Percentiles rank a stretch among this genome's conserved stretches.
Conservation (phyloP, 148 eudicot genomes). For the Salicornia ramosissima region DNA sequence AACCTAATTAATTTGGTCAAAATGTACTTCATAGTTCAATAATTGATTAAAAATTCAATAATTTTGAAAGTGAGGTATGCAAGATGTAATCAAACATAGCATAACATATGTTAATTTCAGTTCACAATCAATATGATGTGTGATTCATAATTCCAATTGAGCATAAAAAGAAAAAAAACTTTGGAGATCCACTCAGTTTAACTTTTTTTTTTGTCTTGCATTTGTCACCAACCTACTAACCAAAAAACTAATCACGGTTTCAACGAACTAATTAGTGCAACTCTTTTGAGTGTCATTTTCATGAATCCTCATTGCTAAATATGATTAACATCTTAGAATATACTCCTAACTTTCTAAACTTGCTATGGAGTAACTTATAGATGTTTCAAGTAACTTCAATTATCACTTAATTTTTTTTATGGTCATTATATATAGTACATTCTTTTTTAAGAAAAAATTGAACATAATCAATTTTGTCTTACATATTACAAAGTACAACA, state of each 20-base stretch:
- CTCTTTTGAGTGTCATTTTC: neutral
- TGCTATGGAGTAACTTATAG: no score
- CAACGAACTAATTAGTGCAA: neutral
- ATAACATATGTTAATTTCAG: neutral
- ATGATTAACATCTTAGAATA: no score
- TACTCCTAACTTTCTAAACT: no score
- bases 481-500: no score
- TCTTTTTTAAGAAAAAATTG: no score
- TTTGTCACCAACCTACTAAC: neutral
- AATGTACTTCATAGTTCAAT: no score
- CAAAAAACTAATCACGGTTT: neutral
- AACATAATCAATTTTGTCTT: no score
- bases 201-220: slow-evolving; percentile 2
- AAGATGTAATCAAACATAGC: neutral
- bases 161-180: neutral
- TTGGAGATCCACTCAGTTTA: neutral
- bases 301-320: neutral
- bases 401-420: no score
- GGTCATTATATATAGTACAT: neutral
- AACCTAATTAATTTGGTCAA: no score
- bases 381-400: no score
- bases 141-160: neutral
- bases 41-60: no score
- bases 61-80: no score
- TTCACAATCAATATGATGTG: neutral